phyloP scores from a whole-genome alignment of 768 basidiomycete genomes.

The Suillus discolor region DNA sequence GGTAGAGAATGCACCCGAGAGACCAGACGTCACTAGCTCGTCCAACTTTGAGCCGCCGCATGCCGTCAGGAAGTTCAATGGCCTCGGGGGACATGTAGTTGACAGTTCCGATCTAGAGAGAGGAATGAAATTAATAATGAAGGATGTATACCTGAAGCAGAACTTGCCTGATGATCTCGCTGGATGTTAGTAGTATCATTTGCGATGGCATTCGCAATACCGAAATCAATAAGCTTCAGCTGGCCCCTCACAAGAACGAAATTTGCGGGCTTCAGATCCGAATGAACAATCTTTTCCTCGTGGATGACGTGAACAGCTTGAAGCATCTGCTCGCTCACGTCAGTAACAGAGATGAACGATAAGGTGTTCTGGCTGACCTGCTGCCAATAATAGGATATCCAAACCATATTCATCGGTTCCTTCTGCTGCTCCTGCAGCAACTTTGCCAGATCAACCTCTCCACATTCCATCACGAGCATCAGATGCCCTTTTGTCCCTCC shows the following conservation, averaged over 20 bases:
- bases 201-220: conserved; percentile 98
- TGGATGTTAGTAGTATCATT: conserved; percentile 99
- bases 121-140: conserved; percentile 3
- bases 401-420: conserved; percentile 87
- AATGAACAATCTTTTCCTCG: conserved; percentile 98
- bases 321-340: conserved; percentile 69
- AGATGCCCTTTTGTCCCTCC: conserved; percentile 74
- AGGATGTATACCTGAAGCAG: background rate
- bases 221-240: conserved; percentile 97
- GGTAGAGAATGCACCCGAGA: conserved; percentile 95
- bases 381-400: conserved; percentile 96
- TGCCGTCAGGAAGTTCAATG: conserved; percentile 84
- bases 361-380: conserved; percentile 59
- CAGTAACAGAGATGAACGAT: conserved; percentile 1
- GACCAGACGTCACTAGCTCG: conserved; percentile 98
- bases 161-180: conserved; percentile 84
- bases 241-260: conserved; percentile 96
- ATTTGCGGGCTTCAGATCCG: conserved; percentile 97
- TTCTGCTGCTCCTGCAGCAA: conserved; percentile 84
- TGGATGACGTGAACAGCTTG: conserved; percentile 99
- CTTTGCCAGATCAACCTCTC: conserved; percentile 89
- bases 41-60: conserved; percentile 91
- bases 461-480: conserved; percentile 94
- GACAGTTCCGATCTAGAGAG: conserved; percentile 83
- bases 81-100: conserved; percentile 99